A percentile compares a stretch with the other conserved stretches of the same genome.
phyloP scores from a whole-genome alignment of 2,329 filamentous ascomycete species.

The Passalora sequoiae region DNA sequence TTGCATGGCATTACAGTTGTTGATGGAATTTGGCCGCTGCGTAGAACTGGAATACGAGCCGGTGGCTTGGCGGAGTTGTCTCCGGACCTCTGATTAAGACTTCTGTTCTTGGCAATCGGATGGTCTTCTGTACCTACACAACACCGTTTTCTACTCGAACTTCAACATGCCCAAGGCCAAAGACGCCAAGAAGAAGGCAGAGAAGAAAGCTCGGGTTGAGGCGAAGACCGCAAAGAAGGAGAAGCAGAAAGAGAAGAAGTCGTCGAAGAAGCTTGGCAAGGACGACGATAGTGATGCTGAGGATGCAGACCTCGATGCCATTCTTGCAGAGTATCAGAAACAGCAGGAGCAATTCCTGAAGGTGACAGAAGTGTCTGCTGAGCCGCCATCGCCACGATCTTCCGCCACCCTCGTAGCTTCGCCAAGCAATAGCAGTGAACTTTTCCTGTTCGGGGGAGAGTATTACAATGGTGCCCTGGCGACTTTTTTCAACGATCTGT shows the following conservation, averaged over 20 bases:
- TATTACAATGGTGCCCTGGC: slow-evolving; percentile 90
- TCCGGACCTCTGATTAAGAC: slow-evolving; percentile 2
- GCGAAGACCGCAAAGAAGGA: slow-evolving; percentile 68
- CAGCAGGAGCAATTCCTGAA: slow-evolving; percentile 91
- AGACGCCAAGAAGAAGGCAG: slow-evolving; percentile 36
- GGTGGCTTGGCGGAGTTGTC: background rate
- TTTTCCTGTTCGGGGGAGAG: slow-evolving; percentile 91
- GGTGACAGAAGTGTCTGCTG: slow-evolving; percentile 72
- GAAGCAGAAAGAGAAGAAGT: slow-evolving; percentile 67
- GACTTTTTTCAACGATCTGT: slow-evolving; percentile 62
- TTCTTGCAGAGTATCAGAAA: slow-evolving; percentile 86
- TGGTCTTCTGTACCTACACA: background rate
- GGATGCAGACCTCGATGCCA: slow-evolving; percentile 86
- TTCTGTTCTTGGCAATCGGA: no score
- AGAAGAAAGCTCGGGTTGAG: slow-evolving; percentile 42
- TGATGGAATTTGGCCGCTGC: no score
- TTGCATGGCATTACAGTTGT: slow-evolving; percentile 23
- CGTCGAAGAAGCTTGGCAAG: slow-evolving; percentile 60
- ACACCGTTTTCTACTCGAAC: no score
- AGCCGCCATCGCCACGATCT: slow-evolving; percentile 70
- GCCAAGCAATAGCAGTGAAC: slow-evolving; percentile 77
- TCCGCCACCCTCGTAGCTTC: slow-evolving; percentile 79
- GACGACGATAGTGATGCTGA: slow-evolving; percentile 80
- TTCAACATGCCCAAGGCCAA: slow-evolving; percentile 53
- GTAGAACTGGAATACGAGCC: background rate